These are phyloP conservation scores for Paramecium primaurelia DNA, from an alignment of 73 alveolate species.

Conservation along the genomic window DNA sequence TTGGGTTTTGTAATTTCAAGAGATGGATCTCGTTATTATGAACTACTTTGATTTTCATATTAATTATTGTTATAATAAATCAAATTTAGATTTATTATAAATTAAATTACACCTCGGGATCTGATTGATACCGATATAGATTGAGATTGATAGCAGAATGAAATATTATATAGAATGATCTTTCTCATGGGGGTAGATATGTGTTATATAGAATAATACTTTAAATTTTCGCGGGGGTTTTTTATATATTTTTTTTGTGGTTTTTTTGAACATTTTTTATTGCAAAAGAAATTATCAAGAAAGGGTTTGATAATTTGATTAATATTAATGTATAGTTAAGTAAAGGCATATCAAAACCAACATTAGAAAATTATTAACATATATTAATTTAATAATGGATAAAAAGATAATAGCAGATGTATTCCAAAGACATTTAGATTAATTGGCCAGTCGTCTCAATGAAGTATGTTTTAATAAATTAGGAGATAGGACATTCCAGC, in stretches of 20 bases:
- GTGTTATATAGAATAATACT: neutral
- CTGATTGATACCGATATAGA: neutral
- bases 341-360: neutral
- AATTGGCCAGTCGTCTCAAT: neutral
- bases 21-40: neutral
- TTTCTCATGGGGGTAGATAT: neutral
- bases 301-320: neutral
- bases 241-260: neutral
- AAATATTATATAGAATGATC: neutral
- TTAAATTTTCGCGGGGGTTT: neutral
- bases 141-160: neutral
- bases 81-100: neutral
- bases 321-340: neutral
- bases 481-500: constrained; percentile 14
- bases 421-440: neutral
- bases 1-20: neutral
- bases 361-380: neutral
- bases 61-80: neutral
- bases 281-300: neutral
- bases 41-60: neutral
- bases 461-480: neutral
- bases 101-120: neutral
- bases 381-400: neutral
- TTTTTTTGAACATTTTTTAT: too few species aligned
- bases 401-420: constrained; percentile 16